phyloP scores from a whole-genome alignment of 2,329 filamentous ascomycete species.

The Parafenestella ontariensis region DNA sequence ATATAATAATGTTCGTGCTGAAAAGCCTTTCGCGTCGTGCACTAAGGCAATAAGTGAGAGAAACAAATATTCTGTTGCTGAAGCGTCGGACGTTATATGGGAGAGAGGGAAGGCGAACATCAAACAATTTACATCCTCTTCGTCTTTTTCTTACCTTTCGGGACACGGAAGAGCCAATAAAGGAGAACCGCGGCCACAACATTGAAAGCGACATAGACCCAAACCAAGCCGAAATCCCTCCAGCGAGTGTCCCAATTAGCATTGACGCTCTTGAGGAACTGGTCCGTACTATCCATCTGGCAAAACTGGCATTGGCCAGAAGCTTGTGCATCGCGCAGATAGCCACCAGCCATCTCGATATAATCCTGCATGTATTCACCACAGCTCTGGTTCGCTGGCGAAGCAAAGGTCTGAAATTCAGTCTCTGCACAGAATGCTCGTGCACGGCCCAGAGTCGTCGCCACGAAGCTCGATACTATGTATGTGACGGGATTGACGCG shows the following conservation, averaged over 20 bases:
- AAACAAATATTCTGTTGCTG: no score
- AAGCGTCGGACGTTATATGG: no score
- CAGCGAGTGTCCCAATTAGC: conserved; percentile 61
- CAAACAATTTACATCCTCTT: conserved; percentile 9
- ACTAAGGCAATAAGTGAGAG: no score
- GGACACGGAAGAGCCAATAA: conserved; percentile 63
- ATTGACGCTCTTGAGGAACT: conserved; percentile 52
- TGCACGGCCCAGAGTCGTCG: conserved; percentile 52
- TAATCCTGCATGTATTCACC: conserved; percentile 55
- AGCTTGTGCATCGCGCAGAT: conserved; percentile 52
- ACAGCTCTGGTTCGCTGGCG: conserved; percentile 50
- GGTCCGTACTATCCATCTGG: conserved; percentile 54
- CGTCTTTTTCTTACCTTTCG: conserved; percentile 54
- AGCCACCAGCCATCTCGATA: conserved; percentile 49
- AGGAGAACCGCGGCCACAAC: conserved; percentile 54
- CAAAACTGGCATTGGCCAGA: conserved; percentile 58
- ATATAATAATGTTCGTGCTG: no score
- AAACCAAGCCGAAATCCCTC: conserved; percentile 64
- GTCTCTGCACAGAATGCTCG: conserved; percentile 56
- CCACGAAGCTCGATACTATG: conserved; percentile 66
- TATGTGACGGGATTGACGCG: conserved; percentile 72
- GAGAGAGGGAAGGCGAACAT: not conserved
- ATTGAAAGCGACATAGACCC: conserved; percentile 61
- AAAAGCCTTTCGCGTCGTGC: no score
- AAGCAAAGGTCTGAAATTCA: conserved; percentile 52